Evolutionary conservation across 2,329 filamentous ascomycete genomes (phyloP).

Genomic region (Aspergillus fumigatus): DNA sequence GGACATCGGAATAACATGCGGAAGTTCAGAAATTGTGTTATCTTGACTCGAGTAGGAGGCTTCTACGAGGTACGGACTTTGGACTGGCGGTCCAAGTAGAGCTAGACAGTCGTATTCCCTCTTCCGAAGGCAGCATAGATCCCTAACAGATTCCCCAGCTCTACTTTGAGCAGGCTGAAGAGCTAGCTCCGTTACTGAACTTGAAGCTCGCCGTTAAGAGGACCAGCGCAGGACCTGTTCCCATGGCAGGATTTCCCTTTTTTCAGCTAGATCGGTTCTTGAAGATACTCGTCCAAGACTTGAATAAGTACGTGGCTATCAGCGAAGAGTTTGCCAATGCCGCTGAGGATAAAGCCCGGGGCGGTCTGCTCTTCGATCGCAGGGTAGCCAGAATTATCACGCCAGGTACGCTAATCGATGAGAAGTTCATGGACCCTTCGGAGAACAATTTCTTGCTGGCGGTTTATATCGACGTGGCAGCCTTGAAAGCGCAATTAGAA

Average conservation of each 20-base stretch:
- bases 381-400: constrained; percentile 84
- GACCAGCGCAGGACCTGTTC: constrained; percentile 70
- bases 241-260: constrained; percentile 94
- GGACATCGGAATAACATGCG: constrained; percentile 86
- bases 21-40: constrained; percentile 82
- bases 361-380: constrained; percentile 78
- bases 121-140: background rate
- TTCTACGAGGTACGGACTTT: constrained; percentile 70
- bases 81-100: background rate
- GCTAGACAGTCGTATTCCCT: background rate
- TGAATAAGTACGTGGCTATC: constrained; percentile 86
- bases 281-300: constrained; percentile 86
- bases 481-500: constrained; percentile 16
- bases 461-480: constrained; percentile 55
- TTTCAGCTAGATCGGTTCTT: constrained; percentile 90
- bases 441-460: constrained; percentile 90
- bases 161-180: constrained; percentile 92
- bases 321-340: constrained; percentile 86
- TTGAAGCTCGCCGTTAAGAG: constrained; percentile 80
- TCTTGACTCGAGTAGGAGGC: constrained; percentile 86
- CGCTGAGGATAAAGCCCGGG: constrained; percentile 64
- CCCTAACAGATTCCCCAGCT: constrained; percentile 44
- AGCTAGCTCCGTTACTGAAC: constrained; percentile 79
- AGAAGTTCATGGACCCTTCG: constrained; percentile 93
- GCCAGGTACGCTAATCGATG: constrained; percentile 91